These are phyloP conservation scores for Guadua angustifolia DNA, from an alignment of 176 grass and related monocot genomes.

Conservation along the genomic window DNA sequence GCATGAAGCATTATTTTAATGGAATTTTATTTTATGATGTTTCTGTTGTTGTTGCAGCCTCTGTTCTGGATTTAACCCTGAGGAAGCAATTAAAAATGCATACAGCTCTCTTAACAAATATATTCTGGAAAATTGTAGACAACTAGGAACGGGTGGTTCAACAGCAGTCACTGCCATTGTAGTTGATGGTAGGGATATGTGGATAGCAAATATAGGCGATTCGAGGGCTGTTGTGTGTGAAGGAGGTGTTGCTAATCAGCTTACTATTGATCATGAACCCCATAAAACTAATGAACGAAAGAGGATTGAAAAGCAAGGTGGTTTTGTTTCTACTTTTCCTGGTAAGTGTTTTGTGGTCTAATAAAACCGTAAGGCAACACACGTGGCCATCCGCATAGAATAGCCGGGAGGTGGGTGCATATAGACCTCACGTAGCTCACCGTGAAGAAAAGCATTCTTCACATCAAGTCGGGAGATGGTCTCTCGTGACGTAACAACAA, in stretches of 20 bases:
- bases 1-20: not conserved
- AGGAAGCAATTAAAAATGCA: slow-evolving; percentile 59
- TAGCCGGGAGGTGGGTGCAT: no score
- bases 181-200: slow-evolving; percentile 79
- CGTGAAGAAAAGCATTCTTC: no score
- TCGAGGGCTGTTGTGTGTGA: slow-evolving; percentile 75
- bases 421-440: no score
- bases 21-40: not conserved
- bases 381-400: no score
- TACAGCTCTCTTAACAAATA: slow-evolving; percentile 59
- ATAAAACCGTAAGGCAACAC: no score
- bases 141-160: slow-evolving; percentile 60
- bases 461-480: no score
- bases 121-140: slow-evolving; percentile 69
- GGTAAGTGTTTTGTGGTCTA: slow-evolving; percentile 56
- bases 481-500: no score
- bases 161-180: slow-evolving; percentile 88
- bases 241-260: slow-evolving; percentile 67
- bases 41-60: slow-evolving; percentile 52
- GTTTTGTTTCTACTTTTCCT: slow-evolving; percentile 72
- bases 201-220: slow-evolving; percentile 83
- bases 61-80: slow-evolving; percentile 59
- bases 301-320: slow-evolving; percentile 86
- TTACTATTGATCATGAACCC: slow-evolving; percentile 86
- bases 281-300: slow-evolving; percentile 55